Conservation (phyloP, 1,284 basidiomycete species). For the Ceratorhiza oryzae-sativae region DNA sequence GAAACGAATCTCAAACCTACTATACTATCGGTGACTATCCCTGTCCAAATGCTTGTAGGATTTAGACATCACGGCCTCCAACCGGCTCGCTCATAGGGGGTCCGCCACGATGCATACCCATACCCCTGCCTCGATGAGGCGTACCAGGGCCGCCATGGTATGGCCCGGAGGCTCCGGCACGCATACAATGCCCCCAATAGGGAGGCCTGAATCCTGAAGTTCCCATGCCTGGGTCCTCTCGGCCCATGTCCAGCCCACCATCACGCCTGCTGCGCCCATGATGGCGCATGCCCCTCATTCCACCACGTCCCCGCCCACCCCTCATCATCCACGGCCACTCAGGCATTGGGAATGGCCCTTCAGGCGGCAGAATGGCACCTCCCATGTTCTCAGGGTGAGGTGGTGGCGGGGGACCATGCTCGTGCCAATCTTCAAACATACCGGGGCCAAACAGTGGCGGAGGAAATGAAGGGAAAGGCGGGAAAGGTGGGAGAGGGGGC, state of each 20-base stretch:
- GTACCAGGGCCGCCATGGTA: conserved; percentile 9
- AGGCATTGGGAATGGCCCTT: neutral
- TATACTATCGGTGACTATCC: neutral
- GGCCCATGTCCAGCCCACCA: neutral
- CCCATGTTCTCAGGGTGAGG: neutral
- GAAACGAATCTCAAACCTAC: neutral
- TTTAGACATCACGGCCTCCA: neutral
- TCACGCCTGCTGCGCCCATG: neutral
- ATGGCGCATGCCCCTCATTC: conserved; percentile 2
- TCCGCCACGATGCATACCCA: neutral
- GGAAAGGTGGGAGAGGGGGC: conserved; percentile 1
- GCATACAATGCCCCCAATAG: neutral
- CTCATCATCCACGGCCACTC: conserved; percentile 7
- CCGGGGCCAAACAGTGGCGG: neutral
- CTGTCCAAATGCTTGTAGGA: no score
- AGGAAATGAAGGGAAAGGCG: no score
- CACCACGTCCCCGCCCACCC: neutral
- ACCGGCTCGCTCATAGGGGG: conserved; percentile 3
- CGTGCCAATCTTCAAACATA: neutral
- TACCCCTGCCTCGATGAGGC: neutral
- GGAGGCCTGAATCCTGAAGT: neutral
- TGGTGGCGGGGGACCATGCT: neutral
- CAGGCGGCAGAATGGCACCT: no score
- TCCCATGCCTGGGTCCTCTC: conserved; percentile 6
- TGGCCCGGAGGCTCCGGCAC: neutral